These are phyloP conservation scores for Tanacetum coccineum DNA, from an alignment of 129 eudicot genomes.

Conservation along the genomic window DNA sequence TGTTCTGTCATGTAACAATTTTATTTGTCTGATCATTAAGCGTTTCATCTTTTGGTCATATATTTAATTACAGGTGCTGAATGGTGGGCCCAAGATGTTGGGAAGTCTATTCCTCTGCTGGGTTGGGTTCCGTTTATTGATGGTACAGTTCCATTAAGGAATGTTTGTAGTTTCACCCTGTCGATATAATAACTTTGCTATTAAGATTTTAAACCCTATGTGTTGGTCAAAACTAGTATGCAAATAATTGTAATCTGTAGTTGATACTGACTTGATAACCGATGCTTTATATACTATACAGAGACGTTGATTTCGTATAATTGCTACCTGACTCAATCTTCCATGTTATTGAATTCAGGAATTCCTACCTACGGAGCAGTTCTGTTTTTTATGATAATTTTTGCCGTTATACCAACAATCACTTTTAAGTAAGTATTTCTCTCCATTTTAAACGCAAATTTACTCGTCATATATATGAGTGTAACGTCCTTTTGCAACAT, in stretches of 20 bases:
- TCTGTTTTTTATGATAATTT: constrained; percentile 56
- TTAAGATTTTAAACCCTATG: not conserved
- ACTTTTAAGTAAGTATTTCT: constrained; percentile 63
- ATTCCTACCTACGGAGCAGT: constrained; percentile 62
- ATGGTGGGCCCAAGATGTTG: constrained; percentile 94
- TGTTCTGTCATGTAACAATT: not conserved
- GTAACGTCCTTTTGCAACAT: constrained; percentile 3
- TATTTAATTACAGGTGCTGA: constrained; percentile 63
- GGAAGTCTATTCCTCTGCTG: constrained; percentile 72
- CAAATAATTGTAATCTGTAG: not conserved
- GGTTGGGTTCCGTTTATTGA: constrained; percentile 78
- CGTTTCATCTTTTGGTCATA: constrained; percentile 2
- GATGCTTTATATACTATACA: not conserved
- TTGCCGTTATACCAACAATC: constrained; percentile 86
- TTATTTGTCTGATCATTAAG: not conserved
- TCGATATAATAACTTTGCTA: too few species aligned
- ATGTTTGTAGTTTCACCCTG: not conserved
- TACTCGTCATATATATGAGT: constrained; percentile 1
- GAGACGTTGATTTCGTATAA: not conserved
- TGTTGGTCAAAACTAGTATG: not conserved
- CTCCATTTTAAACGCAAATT: not conserved
- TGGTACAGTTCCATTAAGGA: constrained; percentile 38
- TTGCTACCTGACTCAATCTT: constrained; percentile 13
- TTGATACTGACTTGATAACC: not conserved
- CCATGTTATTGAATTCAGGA: constrained; percentile 42